A percentile compares a stretch with the other conserved stretches of the same genome.
Evolutionary conservation across 371 early-diverging fungal species (phyloP).

Genomic region (Mortierella sp.): DNA sequence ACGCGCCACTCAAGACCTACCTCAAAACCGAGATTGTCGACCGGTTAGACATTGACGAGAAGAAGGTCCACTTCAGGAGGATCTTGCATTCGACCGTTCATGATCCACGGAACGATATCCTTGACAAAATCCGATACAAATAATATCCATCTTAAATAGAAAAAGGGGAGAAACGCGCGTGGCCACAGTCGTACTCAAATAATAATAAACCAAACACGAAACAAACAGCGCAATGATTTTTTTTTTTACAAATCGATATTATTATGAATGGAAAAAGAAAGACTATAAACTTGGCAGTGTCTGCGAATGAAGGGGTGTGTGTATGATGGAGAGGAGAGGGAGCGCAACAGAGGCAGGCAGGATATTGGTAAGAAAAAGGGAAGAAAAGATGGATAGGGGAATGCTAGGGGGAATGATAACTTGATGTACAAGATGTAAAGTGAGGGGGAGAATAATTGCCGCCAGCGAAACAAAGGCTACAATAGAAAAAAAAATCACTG

Average conservation of each 20-base stretch:
- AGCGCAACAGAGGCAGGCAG: too few relatives aligned
- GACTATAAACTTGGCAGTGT: constrained; percentile 11
- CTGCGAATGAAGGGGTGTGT: not conserved
- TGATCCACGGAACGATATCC: constrained; percentile 36
- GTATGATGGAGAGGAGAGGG: not conserved
- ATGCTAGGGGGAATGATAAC: not conserved
- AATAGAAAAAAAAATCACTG: too few relatives aligned
- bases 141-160: too few relatives aligned
- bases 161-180: too few relatives aligned
- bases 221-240: too few relatives aligned
- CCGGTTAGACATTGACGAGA: constrained; percentile 8
- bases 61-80: constrained; percentile 24
- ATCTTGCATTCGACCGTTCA: constrained; percentile 27
- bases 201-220: not conserved
- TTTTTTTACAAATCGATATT: not conserved
- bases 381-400: not conserved
- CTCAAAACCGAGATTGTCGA: constrained; percentile 25
- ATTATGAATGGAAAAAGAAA: not conserved
- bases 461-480: not conserved
- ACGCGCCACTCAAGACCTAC: constrained; percentile 12
- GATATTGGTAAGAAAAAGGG: not conserved
- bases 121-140: constrained; percentile 31
- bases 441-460: not conserved
- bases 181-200: too few relatives aligned
- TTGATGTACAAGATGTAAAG: constrained; percentile 14